Evolutionary conservation across 352 stramenopile genomes (phyloP), one percentile per base, ranked within the genome.

Genomic region (Phytophthora litchii): DNA sequence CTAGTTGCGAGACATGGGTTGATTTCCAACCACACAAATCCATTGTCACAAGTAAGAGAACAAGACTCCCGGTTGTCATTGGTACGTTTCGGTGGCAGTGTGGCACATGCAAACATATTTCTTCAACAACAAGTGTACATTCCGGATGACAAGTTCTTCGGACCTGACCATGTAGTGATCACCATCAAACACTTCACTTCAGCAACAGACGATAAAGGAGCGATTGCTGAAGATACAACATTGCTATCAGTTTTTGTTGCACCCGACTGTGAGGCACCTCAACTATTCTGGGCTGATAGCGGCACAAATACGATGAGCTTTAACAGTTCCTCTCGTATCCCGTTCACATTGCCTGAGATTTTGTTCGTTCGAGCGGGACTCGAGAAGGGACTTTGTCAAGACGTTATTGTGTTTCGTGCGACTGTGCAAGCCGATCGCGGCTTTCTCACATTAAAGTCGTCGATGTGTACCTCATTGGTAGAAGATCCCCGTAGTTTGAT

Each of bases 81-180:
- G 32, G 36, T 42, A 21, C 46, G 40, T 42, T 69, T 64, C 13
- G 46, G 16, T 60, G 60, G 60, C n/a, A 43, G 12, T 21, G 41
- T 45, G 0, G 31, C 7, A 3, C 19, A 54, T 9, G 41, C 69
- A 20, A 72, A 63, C 16, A 21, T 0, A 2, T 59, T 65, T 17
- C 38, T 85, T 17, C 35, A 36, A 13, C 35, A 25, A n/a, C 47
- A 77, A 44, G 4, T 36, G 13, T 85, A 78, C 35, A 23, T 44
- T 32, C 75, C 75, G 5, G 35, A 51, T 14, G 41, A 44, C 12
- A 66, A 73, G 16, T 82, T 80, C 50, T 60, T 76, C 16, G 72
- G 72, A 7, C 61, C 64, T n/a, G 75, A 80, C 20, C 43, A 76
- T 32, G 54, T 85, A 12, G 35, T 77, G 19, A 37, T 80, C n/a